Base-by-base conservation (phyloP, 768 basidiomycete species). In the Mycena galericulata region DNA sequence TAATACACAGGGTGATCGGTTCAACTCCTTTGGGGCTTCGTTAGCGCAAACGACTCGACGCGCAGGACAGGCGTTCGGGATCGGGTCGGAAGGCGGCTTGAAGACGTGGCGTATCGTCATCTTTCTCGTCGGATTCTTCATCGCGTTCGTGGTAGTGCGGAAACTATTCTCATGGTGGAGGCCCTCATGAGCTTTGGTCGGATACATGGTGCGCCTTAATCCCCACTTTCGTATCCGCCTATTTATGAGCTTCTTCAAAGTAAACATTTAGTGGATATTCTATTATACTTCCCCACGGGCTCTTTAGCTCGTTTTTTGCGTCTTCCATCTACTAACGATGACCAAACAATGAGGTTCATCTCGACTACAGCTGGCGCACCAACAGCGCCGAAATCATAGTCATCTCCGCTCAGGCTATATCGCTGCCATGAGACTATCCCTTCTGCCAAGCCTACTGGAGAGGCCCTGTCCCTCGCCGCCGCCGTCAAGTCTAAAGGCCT, bases 11-110 rank as follows among this genome's bases (percentile, higher is more conserved):
- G 84, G 86, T 27, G 87, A 93, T 75, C 83, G 86, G 1, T 94
- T 95, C 79, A 83, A 84, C 17, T 86, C 87, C 3, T 91, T 95
- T 68, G 88, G 87, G 29, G 79, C 82, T 24, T 85, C 88, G 1
- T 82, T 95, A 22, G 80, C 87, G 1, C 88, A 92, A 66, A 90
- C 93, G 0, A 89, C 91, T 9, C 85, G 87, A 62, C 87, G 91
- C 61, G 91, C 90, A 15, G 88, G 86, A 18, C 88, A 92, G 63
- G 92, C 91, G 1, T 94, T 94, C 71, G 93, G 93, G 22, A 83
- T 91, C 54, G 68, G 68, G n/a, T n/a, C 18, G 57, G 14, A 69
- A n/a, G 87, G 87, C 1, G 86, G 90, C 15, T 80, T 92, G 45
- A 91, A 89, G 77, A 89, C 90, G 45, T 91, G 87, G 81, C 84